phyloP scores from a whole-genome alignment of 805 yeast genomes.

The Lipomyces chichibuensis region DNA sequence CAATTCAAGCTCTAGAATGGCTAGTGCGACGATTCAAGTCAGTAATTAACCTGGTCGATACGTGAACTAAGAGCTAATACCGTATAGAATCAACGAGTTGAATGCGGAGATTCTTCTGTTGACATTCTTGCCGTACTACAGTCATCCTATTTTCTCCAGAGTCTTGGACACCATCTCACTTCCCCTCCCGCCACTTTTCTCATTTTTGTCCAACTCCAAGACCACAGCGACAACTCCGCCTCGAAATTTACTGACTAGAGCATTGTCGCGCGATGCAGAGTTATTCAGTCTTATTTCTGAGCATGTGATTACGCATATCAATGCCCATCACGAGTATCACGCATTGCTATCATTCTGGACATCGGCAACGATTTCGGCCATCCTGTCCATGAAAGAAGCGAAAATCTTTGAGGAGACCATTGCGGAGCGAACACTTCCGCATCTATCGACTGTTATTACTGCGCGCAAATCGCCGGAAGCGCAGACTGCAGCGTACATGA shows the following conservation, averaged over 20 bases:
- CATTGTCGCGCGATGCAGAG: slow-evolving; percentile 62
- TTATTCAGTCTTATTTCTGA: slow-evolving; percentile 68
- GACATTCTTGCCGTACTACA: slow-evolving; percentile 79
- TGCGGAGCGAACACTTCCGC: slow-evolving; percentile 44
- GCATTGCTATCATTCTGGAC: slow-evolving; percentile 78
- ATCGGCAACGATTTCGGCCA: slow-evolving; percentile 66
- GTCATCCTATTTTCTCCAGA: slow-evolving; percentile 71
- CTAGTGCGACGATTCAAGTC: slow-evolving; percentile 75
- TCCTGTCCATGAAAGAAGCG: slow-evolving; percentile 61
- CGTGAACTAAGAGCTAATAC: slow-evolving; percentile 36
- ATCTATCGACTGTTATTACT: slow-evolving; percentile 42
- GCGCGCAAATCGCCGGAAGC: slow-evolving; percentile 52
- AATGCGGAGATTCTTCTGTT: slow-evolving; percentile 74
- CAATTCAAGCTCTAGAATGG: slow-evolving; percentile 91
- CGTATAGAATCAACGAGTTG: slow-evolving; percentile 65
- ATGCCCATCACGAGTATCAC: slow-evolving; percentile 62
- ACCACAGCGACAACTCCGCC: slow-evolving; percentile 67
- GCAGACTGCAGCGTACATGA: slow-evolving; percentile 81
- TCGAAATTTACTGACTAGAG: slow-evolving; percentile 66
- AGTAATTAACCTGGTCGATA: slow-evolving; percentile 9
- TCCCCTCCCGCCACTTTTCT: slow-evolving; percentile 74
- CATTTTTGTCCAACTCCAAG: slow-evolving; percentile 70
- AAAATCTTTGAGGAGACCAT: slow-evolving; percentile 43
- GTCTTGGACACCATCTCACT: slow-evolving; percentile 70
- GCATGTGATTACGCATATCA: slow-evolving; percentile 55